Conservation (phyloP, 2,329 filamentous ascomycete genomes). For the Fusarium sp. region DNA sequence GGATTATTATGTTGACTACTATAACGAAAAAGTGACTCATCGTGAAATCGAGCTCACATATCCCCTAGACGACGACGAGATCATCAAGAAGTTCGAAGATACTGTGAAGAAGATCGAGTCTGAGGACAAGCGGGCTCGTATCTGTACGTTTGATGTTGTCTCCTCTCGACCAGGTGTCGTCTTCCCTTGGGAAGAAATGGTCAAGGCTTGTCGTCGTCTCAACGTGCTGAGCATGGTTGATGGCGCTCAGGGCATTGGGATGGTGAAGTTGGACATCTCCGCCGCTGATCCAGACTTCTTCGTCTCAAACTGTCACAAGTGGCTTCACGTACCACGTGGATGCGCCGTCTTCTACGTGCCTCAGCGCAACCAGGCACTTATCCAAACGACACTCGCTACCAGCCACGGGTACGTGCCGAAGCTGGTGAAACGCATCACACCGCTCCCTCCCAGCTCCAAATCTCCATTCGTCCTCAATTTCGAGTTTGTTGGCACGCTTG, state of each 20-base stretch:
- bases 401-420: conserved; percentile 77
- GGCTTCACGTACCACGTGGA: conserved; percentile 83
- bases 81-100: conserved; percentile 68
- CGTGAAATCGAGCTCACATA: conserved; percentile 70
- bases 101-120: conserved; percentile 62
- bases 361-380: conserved; percentile 75
- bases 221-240: conserved; percentile 80
- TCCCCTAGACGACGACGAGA: conserved; percentile 74
- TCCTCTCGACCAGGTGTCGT: conserved; percentile 80
- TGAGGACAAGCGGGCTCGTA: conserved; percentile 68
- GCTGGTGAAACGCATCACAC: conserved; percentile 44
- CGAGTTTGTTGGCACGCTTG: conserved; percentile 79
- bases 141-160: conserved; percentile 81
- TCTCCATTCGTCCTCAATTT: conserved; percentile 75
- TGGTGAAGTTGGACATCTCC: conserved; percentile 75
- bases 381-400: conserved; percentile 80
- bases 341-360: conserved; percentile 86
- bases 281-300: conserved; percentile 84
- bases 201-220: conserved; percentile 69
- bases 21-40: conserved; percentile 53
- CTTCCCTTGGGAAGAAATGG: conserved; percentile 79
- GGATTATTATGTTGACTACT: conserved; percentile 75
- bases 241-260: conserved; percentile 85
- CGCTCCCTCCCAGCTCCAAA: conserved; percentile 58
- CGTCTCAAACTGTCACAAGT: conserved; percentile 89